phyloP scores from a whole-genome alignment of 768 basidiomycete species.

The Lentinula sp. region DNA sequence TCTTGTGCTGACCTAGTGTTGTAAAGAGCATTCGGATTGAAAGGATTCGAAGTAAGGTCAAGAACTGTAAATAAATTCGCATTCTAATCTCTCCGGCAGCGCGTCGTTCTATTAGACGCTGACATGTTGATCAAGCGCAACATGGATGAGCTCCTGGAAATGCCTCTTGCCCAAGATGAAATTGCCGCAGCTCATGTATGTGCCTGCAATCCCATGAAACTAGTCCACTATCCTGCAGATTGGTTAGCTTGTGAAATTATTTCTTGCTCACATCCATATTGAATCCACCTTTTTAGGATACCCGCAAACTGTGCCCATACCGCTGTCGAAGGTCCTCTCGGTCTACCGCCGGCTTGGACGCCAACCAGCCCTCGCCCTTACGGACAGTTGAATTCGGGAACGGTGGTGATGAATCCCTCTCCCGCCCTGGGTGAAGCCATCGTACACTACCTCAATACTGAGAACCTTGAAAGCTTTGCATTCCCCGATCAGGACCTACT shows the following conservation, averaged over 20 bases:
- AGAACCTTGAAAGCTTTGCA: conserved; percentile 32
- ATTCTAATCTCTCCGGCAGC: conserved; percentile 29
- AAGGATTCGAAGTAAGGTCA: conserved; percentile 58
- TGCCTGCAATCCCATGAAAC: conserved; percentile 85
- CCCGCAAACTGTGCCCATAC: conserved; percentile 91
- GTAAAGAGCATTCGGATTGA: conserved; percentile 55
- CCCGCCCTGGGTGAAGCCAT: conserved; percentile 44
- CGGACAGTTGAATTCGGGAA: conserved; percentile 83
- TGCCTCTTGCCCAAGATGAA: conserved; percentile 55
- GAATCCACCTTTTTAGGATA: conserved; percentile 45
- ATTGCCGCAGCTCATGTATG: conserved; percentile 91
- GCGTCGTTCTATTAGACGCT: conserved; percentile 76
- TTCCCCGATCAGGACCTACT: conserved; percentile 96
- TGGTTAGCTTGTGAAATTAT: conserved; percentile 48
- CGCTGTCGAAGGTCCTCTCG: conserved; percentile 39
- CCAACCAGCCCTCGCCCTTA: conserved; percentile 62
- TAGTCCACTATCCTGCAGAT: conserved; percentile 82
- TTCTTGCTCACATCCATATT: background rate
- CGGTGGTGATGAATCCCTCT: conserved; percentile 82
- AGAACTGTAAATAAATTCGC: background rate
- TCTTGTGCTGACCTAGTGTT: background rate
- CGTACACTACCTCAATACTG: conserved; percentile 43
- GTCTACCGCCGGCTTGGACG: conserved; percentile 25
- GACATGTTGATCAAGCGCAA: conserved; percentile 83
- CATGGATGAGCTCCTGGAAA: conserved; percentile 71